These are phyloP conservation scores for Psilocybe sp. DNA, from an alignment of 768 basidiomycete species.

Conservation along the genomic window DNA sequence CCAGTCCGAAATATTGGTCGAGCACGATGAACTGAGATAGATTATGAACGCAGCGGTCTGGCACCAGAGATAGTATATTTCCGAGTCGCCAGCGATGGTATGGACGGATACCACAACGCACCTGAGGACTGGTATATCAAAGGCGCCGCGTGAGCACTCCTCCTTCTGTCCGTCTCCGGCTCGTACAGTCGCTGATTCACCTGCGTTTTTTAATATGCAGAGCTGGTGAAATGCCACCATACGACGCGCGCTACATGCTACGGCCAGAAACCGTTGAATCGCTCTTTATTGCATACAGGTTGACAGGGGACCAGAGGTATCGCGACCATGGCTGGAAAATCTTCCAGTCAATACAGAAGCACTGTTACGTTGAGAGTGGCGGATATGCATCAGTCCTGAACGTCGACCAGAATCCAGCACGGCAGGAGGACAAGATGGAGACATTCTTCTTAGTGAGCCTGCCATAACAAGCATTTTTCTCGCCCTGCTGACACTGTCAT, in stretches of 20 bases:
- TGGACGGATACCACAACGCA: constrained; percentile 39
- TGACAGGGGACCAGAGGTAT: constrained; percentile 81
- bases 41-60: constrained; percentile 55
- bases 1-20: background rate
- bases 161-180: background rate
- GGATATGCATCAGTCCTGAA: constrained; percentile 85
- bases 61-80: constrained; percentile 91
- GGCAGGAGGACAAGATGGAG: constrained; percentile 89
- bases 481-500: background rate
- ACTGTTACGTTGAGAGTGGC: constrained; percentile 74
- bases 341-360: constrained; percentile 83
- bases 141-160: constrained; percentile 51
- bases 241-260: constrained; percentile 93
- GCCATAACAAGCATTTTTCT: constrained; percentile 1
- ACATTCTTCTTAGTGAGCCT: constrained; percentile 82
- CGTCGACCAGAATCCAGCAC: constrained; percentile 72
- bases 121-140: constrained; percentile 91
- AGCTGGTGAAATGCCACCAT: constrained; percentile 43
- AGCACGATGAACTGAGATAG: background rate
- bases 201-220: constrained; percentile 13
- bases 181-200: too few relatives aligned
- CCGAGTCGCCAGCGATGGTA: constrained; percentile 55
- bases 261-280: constrained; percentile 95
- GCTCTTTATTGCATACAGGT: constrained; percentile 86
- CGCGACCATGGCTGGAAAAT: constrained; percentile 86